Conservation (phyloP, 371 early-diverging fungal genomes). For the Rhizomucor pusillus region DNA sequence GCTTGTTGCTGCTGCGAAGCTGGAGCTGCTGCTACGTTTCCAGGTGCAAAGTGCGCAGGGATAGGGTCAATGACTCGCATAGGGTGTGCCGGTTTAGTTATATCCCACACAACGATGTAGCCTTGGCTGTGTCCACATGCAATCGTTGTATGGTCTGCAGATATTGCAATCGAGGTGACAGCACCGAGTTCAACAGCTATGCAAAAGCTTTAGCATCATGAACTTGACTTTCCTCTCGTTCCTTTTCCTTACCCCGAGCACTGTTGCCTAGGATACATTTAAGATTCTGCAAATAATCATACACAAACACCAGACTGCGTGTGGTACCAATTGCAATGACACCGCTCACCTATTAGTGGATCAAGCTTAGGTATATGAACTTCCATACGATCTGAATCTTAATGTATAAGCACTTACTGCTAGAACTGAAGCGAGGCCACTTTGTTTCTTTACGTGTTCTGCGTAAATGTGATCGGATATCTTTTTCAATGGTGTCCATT, state of each 20-base stretch:
- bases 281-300: constrained; percentile 67
- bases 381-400: not conserved
- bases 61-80: constrained; percentile 56
- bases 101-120: constrained; percentile 72
- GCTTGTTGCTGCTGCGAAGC: constrained; percentile 34
- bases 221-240: not conserved
- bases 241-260: constrained; percentile 34
- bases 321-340: constrained; percentile 77
- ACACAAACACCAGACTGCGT: constrained; percentile 68
- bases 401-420: constrained; percentile 35
- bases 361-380: not conserved
- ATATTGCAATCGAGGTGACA: constrained; percentile 71
- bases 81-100: constrained; percentile 49
- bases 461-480: constrained; percentile 70
- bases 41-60: constrained; percentile 28
- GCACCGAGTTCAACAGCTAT: constrained; percentile 64
- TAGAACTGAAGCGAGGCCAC: constrained; percentile 61
- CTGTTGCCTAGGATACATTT: constrained; percentile 61
- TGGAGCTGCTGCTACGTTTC: constrained; percentile 10
- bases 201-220: not conserved
- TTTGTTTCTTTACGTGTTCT: constrained; percentile 49
- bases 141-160: constrained; percentile 65
- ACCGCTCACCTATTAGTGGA: constrained; percentile 43
- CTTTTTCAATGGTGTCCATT: constrained; percentile 69
- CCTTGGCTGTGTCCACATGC: constrained; percentile 75